Percentiles rank a stretch among this genome's conserved stretches.
These are phyloP conservation scores for Eucalyptus marginata DNA, from an alignment of 345 rosid genomes.

Conservation along the genomic window DNA sequence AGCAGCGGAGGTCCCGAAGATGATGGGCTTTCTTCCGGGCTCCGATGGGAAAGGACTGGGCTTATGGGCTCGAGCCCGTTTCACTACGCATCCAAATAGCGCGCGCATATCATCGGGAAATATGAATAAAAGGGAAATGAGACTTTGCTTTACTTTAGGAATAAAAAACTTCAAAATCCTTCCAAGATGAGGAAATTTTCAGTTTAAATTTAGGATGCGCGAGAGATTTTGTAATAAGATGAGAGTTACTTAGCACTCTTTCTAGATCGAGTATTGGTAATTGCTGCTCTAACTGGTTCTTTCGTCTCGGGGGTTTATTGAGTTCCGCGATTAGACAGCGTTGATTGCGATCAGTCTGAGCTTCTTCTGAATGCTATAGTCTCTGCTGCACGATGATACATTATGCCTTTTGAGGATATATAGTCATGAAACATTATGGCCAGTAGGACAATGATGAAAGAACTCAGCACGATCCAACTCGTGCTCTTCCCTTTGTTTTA, in stretches of 20 bases:
- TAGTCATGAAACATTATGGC: not conserved
- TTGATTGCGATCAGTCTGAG: not conserved
- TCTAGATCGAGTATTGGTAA: not conserved
- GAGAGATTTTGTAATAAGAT: not conserved
- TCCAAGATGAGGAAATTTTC: not conserved
- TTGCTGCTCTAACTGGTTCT: not conserved
- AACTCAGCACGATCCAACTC: not conserved
- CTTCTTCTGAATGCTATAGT: not conserved
- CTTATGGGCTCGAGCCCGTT: not conserved
- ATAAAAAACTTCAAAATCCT: not conserved
- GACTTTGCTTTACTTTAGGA: not conserved
- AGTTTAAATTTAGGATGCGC: not conserved
- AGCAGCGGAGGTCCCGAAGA: not conserved
- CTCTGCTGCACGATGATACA: not conserved
- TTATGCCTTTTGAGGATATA: not conserved
- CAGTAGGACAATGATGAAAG: not conserved
- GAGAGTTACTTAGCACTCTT: not conserved
- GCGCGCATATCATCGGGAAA: accelerated
- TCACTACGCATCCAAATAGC: accelerated
- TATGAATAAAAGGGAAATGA: not conserved
- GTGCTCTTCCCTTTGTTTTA: not conserved
- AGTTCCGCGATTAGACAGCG: not conserved
- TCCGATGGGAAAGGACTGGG: not conserved
- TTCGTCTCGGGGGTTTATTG: not conserved
- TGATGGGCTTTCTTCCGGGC: not conserved